Percentiles rank a stretch among this genome's conserved stretches.
phyloP scores from a whole-genome alignment of 331 rosid species.

The Acacia pycnantha region DNA sequence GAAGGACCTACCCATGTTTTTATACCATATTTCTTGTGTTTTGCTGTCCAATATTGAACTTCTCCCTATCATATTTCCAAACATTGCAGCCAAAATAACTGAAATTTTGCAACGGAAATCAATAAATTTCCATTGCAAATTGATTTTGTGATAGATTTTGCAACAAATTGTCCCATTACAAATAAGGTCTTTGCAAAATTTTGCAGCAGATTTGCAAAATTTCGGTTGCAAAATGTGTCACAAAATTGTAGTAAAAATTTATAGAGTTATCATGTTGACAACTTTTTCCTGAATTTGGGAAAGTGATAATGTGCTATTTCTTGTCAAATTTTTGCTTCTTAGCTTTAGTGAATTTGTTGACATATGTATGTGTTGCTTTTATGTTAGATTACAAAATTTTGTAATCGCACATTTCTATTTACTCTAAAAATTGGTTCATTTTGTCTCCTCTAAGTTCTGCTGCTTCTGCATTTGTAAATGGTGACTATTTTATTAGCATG shows the following conservation, averaged over 20 bases:
- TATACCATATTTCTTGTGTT: not conserved
- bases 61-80: not conserved
- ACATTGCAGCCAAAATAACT: too few relatives aligned
- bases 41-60: not conserved
- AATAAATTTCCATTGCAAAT: too few relatives aligned
- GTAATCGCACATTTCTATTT: not conserved
- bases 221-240: too few relatives aligned
- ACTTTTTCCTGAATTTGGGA: not conserved
- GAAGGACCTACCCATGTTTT: not conserved
- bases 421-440: not conserved
- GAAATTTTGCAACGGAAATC: not conserved
- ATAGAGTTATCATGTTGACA: not conserved
- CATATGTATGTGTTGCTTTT: too few relatives aligned
- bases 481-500: slow-evolving; percentile 2
- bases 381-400: not conserved
- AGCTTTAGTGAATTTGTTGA: too few relatives aligned
- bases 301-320: not conserved
- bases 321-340: not conserved
- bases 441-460: not conserved
- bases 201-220: not conserved
- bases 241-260: too few relatives aligned
- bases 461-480: not conserved
- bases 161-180: not conserved
- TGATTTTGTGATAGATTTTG: not conserved
- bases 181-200: not conserved